Base-by-base conservation (phyloP, 176 grass and related monocot species). In the Raddia distichophylla region DNA sequence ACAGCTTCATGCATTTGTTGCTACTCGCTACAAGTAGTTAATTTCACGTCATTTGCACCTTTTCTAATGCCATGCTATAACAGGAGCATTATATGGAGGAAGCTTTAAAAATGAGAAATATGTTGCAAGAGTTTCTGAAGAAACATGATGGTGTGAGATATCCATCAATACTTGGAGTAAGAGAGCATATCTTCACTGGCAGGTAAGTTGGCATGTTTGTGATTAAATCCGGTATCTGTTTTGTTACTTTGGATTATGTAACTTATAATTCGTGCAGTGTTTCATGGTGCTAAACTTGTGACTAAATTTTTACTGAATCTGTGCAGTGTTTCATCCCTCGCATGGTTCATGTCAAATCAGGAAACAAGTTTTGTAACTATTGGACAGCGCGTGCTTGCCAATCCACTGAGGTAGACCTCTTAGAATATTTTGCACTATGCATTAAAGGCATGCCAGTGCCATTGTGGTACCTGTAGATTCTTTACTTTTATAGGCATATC, bases 281-380 rank as follows among this genome's bases (percentile, higher is more conserved):
- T 82, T 52, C 56, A 13, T 50, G 60, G 50, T 81, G 10, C 27
- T 44, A 77, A 64, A 52, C 27, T 49, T 46, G 11, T 34, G 35
- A 14, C 22, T 64, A 49, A 42, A 15, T 62, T 54, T 54, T 45
- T 67, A 7, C 10, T 80, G 5, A 74, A 82, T 49, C 77, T 89
- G 17, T 89, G 84, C 85, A 99, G 96, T 95, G 96, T 99, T 90
- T 99, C 96, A 57, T 99, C 96, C 63, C 96, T 99, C 75, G 96
- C 96, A 20, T 99, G 93, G 93, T 99, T 95, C 73, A 95, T 99
- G 93, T 99, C 96, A 67, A 99, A 99, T 86, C 96, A 99, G 65
- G 96, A 99, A 73, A 99, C 93, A 17, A 99, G 96, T 93, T 99
- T 99, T 74, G 96, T 99, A 79, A 99, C 96, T 57, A 99, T 99